Evolutionary conservation across 768 basidiomycete genomes (phyloP), one percentile per base, ranked within the genome.

Genomic region (Paxillus ammoniavirescens): DNA sequence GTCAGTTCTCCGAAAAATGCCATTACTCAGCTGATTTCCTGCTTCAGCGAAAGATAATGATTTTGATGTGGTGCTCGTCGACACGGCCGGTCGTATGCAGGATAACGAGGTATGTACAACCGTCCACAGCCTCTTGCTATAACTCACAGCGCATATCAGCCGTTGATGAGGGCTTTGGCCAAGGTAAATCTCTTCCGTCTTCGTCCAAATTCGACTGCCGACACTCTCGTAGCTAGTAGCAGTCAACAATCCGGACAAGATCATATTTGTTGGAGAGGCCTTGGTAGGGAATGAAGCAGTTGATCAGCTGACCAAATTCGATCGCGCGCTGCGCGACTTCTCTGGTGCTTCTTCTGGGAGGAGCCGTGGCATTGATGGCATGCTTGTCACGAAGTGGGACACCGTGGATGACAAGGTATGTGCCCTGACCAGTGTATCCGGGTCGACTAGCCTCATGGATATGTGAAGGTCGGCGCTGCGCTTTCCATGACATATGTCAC

Each of bases 401-500:
- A 98, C 96, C 2, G 97, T 98, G 18, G 93, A 94, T 64, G 93
- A 95, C 73, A 95, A 95, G 82, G 95, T 90, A 52, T 50, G 80
- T 69, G 5, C 2, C 36, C 26, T 21, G 55, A 28, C 35, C 35
- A 43, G 21, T 26, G 8, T 21, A 30, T 47, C 28, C 31, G 15
- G 38, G 33, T n/a, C 15, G 23, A 18, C 18, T 37, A 53, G 17
- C 42, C 43, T 30, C 26, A 49, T 33, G 56, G 42, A 52, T 33
- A 8, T 45, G 2, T 64, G 41, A 26, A 97, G 95, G 96, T 99
- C 47, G 97, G 97, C 35, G 97, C 97, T 7, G 97, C 97, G 8
- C 78, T 99, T 49, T 97, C 93, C 3, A 98, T 99, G 97, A 97
- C 96, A 47, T 98, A 97, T 71, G 93, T 98, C 50, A 98, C 97